Conservation (phyloP, 345 rosid genomes). For the Hevea brasiliensis region DNA sequence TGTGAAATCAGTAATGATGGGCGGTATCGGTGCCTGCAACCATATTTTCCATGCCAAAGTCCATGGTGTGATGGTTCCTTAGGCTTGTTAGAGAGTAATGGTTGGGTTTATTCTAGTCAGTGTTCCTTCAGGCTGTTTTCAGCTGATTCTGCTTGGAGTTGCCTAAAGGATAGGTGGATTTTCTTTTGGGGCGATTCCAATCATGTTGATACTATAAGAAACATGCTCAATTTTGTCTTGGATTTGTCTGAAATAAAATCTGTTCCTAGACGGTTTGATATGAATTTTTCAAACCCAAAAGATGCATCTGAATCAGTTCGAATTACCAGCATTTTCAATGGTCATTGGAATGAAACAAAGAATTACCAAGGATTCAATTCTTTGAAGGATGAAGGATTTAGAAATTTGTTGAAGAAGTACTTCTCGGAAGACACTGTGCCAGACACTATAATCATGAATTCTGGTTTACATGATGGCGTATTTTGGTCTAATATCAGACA, state of each 20-base stretch:
- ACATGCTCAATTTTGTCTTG: conserved; percentile 74
- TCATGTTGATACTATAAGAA: conserved; percentile 88
- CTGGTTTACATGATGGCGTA: conserved; percentile 88
- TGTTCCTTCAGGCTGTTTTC: conserved; percentile 71
- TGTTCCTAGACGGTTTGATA: conserved; percentile 84
- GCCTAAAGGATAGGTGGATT: conserved; percentile 74
- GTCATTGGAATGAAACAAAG: conserved; percentile 78
- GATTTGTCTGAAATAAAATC: conserved; percentile 60
- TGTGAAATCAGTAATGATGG: conserved; percentile 74
- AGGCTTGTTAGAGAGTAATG: conserved; percentile 82
- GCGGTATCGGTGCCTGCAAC: conserved; percentile 65
- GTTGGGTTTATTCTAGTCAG: conserved; percentile 92
- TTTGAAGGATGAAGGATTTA: conserved; percentile 54
- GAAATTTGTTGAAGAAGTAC: conserved; percentile 63
- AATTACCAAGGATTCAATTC: conserved; percentile 92
- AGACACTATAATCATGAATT: conserved; percentile 76
- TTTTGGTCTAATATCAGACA: conserved; percentile 55
- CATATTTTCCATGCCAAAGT: conserved; percentile 57
- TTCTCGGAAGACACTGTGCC: conserved; percentile 71
- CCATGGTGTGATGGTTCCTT: conserved; percentile 89
- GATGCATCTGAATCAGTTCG: conserved; percentile 64
- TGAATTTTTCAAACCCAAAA: conserved; percentile 66
- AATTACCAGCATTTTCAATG: conserved; percentile 94
- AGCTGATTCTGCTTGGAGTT: conserved; percentile 68
- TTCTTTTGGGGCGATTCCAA: conserved; percentile 99